Percentiles rank a stretch among this genome's conserved stretches.
Conservation (phyloP, 208 protist species). For the Leishmania tarentolae region DNA sequence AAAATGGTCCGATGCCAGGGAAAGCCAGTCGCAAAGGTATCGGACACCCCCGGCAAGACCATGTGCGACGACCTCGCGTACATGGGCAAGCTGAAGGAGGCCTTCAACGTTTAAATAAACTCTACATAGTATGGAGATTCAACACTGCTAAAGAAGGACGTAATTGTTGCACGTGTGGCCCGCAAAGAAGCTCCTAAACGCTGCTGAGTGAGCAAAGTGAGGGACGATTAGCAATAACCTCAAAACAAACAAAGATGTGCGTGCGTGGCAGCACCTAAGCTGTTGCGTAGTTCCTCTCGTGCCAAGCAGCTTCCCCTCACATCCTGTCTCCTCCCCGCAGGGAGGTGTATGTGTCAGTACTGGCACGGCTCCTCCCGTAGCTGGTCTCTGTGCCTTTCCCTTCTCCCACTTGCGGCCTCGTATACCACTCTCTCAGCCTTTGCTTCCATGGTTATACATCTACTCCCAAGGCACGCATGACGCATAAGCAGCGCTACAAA, state of each 20-base stretch:
- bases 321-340: too few species aligned
- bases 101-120: constrained; percentile 60
- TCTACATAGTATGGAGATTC: background rate
- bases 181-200: background rate
- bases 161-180: background rate
- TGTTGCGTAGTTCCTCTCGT: background rate
- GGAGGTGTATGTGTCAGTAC: background rate
- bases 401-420: too few species aligned
- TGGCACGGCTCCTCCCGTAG: background rate
- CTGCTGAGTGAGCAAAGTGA: background rate
- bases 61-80: constrained; percentile 67
- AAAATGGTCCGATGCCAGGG: constrained; percentile 91
- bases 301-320: background rate
- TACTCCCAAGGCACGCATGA: background rate
- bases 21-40: constrained; percentile 86
- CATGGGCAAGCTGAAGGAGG: constrained; percentile 54
- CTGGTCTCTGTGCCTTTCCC: background rate
- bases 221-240: background rate
- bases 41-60: constrained; percentile 84
- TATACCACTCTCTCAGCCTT: background rate
- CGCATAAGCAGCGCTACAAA: background rate
- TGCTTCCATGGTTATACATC: background rate
- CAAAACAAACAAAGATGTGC: background rate
- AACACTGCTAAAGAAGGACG: background rate
- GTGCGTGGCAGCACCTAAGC: background rate